Evolutionary conservation across 768 basidiomycete genomes (phyloP), one percentile per base, ranked within the genome.

Genomic region (Piloderma croceum): DNA sequence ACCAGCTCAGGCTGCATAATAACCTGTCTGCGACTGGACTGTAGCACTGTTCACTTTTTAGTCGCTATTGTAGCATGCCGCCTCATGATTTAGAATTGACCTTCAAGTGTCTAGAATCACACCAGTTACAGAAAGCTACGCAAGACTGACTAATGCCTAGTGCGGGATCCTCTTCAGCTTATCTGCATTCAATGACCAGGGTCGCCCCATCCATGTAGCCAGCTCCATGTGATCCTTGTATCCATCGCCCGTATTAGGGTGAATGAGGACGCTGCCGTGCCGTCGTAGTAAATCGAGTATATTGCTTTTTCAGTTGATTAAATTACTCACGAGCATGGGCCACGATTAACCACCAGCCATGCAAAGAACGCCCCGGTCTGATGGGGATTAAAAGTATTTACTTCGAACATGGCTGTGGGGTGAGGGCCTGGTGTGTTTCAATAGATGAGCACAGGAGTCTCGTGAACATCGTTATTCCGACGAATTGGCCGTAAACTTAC

Each of bases 371-470:
- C 71, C 1, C 83, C 83, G 0, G 79, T 83, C 52, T 84, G 76
- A 48, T 77, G 79, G 7, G 82, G 82, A 23, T 49, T 76, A 57
- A 78, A 77, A 2, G 74, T 76, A 52, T 85, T 76, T 43, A 83
- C 71, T 54, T 85, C 74, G 51, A 84, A 85, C 81, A 83, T 83
- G 6, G 79, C 71, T 7, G 73, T 75, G 0, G 83, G 77, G 48
- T 85, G 83, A 0, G 81, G 83, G 1, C 78, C 76, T 73, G 44
- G 31, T 29, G 9, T 29, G 27, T 29, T 29, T 29, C 27, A 9
- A 15, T 29, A n/a, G n/a, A n/a, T n/a, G n/a, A n/a, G n/a, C n/a
- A n/a, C n/a, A n/a, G n/a, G n/a, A n/a, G n/a, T n/a, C n/a, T n/a
- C n/a, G n/a, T n/a, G n/a, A n/a, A n/a, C n/a, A n/a, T 15, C 27